Base-by-base conservation (phyloP, 768 basidiomycete genomes). In the Leccinellum rugosiceps region DNA sequence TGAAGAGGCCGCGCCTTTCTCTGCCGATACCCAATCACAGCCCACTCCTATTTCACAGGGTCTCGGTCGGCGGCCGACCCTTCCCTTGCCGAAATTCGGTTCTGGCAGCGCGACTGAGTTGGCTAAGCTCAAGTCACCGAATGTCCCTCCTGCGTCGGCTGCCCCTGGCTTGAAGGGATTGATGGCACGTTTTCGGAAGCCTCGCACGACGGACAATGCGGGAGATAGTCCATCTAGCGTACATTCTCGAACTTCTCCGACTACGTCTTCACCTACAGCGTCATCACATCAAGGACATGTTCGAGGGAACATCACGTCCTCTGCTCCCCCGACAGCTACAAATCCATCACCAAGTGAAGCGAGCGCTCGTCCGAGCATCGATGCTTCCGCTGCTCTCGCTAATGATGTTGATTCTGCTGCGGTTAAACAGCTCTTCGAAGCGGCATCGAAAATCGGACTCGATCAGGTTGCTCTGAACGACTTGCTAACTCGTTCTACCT, bases 81-180 rank as follows among this genome's bases (percentile, higher is more conserved):
- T 84, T 75, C 72, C 75, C 78, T 44, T 83, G 73, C 25, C 82
- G 73, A 26, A 78, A 75, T 64, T 71, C 5, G 60, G 61, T 7
- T 50, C 63, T n/a, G 63, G 69, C 3, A 71, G 71, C 52, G 63
- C 83, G 8, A 78, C 78, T 3, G 87, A 89, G 50, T 63, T 75
- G 17, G 74, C 72, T 23, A 78, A 83, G 61, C 79, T 81, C 58
- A 87, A 84, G 67, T 77, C 81, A 3, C 72, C 82, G 19, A 70
- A 82, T 30, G 72, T 83, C 58, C 86, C 87, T n/a, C 84, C 87
- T 62, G 82, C 88, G 4, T 84, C 86, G 21, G 82, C 87, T 26
- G 79, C 85, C 19, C 90, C 90, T 32, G 86, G 89, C 21, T 66
- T 92, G 25, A 89, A 84, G 70, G 86, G 90, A 14, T 86, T 93